These are phyloP conservation scores for Suillus spraguei DNA, from an alignment of 768 basidiomycete species.

Conservation along the genomic window DNA sequence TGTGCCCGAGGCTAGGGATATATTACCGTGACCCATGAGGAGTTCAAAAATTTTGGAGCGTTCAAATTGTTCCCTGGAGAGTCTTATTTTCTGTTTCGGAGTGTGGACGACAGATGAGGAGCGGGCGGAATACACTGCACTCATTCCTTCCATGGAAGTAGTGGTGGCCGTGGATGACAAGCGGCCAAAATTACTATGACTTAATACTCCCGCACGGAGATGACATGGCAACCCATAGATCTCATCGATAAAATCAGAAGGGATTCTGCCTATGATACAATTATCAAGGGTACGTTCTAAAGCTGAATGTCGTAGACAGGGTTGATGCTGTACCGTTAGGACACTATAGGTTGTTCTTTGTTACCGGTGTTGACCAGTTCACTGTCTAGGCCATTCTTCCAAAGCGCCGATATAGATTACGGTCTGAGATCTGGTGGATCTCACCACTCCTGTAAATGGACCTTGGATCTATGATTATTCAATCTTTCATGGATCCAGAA, in stretches of 20 bases:
- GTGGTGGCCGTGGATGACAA: too few relatives aligned
- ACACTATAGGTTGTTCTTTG: not conserved
- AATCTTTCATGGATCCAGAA: not conserved
- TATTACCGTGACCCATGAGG: not conserved
- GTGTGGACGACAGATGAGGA: not conserved
- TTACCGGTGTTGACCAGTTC: not conserved
- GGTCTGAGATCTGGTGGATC: too few relatives aligned
- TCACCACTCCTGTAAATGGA: not conserved
- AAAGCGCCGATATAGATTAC: not conserved
- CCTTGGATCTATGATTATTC: not conserved
- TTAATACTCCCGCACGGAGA: too few relatives aligned
- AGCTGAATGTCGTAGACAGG: too few relatives aligned
- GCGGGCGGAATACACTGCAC: not conserved
- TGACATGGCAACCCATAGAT: too few relatives aligned
- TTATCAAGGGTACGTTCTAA: too few relatives aligned
- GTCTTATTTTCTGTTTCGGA: not conserved
- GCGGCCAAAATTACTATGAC: too few relatives aligned
- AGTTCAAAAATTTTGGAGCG: not conserved
- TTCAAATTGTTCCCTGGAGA: not conserved
- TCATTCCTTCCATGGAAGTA: not conserved
- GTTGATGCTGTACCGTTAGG: too few relatives aligned
- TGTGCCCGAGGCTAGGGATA: not conserved
- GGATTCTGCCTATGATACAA: too few relatives aligned
- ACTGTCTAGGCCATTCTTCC: not conserved
- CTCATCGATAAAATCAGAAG: too few relatives aligned